These are phyloP conservation scores for Diplodia intermedia DNA, from an alignment of 2,329 filamentous ascomycete genomes.

Conservation along the genomic window DNA sequence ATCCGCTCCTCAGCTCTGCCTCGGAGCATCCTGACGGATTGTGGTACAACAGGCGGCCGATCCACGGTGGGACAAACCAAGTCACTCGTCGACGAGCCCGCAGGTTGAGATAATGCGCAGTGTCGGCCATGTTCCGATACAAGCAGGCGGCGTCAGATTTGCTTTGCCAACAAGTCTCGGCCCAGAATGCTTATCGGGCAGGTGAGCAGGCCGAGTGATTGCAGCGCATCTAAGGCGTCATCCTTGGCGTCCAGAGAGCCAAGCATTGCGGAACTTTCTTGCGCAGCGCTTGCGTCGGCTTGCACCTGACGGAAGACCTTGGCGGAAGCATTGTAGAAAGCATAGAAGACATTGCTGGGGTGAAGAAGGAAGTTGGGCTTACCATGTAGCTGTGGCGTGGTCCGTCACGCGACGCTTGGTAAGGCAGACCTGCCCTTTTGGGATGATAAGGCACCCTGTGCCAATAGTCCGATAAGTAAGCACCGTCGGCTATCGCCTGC, in stretches of 20 bases:
- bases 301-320: not conserved
- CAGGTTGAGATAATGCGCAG: not conserved
- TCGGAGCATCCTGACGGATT: not conserved
- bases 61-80: not conserved
- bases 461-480: slow-evolving; percentile 8
- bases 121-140: slow-evolving; percentile 4
- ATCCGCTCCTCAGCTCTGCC: not conserved
- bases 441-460: slow-evolving; percentile 19
- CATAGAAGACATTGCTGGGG: not conserved
- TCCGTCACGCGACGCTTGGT: slow-evolving; percentile 20
- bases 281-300: not conserved
- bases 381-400: slow-evolving; percentile 7
- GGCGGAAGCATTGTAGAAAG: not conserved
- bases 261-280: not conserved
- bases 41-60: not conserved
- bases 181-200: slow-evolving; percentile 6
- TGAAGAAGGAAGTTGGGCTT: slow-evolving; percentile 11
- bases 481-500: slow-evolving; percentile 1
- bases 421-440: slow-evolving; percentile 20
- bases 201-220: slow-evolving; percentile 13
- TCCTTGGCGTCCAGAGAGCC: slow-evolving; percentile 9
- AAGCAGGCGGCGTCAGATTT: not conserved
- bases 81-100: not conserved
- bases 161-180: slow-evolving; percentile 3
- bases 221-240: slow-evolving; percentile 3